Evolutionary conservation across 2,329 filamentous ascomycete species (phyloP).

Genomic region (Aureobasidium sp.): DNA sequence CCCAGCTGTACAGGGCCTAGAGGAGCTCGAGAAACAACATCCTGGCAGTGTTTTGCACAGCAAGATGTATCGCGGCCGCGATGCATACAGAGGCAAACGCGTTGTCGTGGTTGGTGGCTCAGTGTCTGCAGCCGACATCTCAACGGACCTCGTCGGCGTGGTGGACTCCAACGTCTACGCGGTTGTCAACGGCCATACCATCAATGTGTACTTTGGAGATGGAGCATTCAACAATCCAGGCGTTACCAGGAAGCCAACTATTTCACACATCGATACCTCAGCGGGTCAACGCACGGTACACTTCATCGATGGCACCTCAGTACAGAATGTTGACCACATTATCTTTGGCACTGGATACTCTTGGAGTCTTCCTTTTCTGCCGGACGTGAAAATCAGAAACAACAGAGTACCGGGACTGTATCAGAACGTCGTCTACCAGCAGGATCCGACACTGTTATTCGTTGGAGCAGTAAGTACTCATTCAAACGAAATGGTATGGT

Average conservation of each 20-base stretch:
- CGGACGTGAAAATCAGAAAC: conserved; percentile 44
- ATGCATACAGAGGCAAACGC: conserved; percentile 42
- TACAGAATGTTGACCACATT: conserved; percentile 52
- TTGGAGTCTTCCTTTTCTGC: conserved; percentile 57
- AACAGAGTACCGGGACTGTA: conserved; percentile 52
- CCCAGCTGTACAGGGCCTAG: conserved; percentile 44
- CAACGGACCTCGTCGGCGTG: conserved; percentile 44
- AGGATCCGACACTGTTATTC: conserved; percentile 51
- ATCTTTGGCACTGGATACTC: conserved; percentile 62
- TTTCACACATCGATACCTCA: conserved; percentile 37
- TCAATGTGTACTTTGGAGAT: conserved; percentile 51
- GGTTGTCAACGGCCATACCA: conserved; percentile 48
- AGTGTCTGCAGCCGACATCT: conserved; percentile 58
- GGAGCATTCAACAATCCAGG: conserved; percentile 53
- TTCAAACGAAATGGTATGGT: background rate
- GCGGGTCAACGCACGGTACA: conserved; percentile 40
- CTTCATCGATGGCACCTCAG: conserved; percentile 49
- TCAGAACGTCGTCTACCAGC: conserved; percentile 50
- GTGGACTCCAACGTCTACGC: conserved; percentile 45
- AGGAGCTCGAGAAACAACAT: conserved; percentile 38
- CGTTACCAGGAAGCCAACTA: conserved; percentile 44
- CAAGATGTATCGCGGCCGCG: conserved; percentile 46
- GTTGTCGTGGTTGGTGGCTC: conserved; percentile 58
- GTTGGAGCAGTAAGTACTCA: conserved; percentile 46
- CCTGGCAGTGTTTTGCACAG: conserved; percentile 50